Evolutionary conservation across 2,329 filamentous ascomycete species (phyloP), one percentile per base, ranked within the genome.

Genomic region (Fusarium siculi): DNA sequence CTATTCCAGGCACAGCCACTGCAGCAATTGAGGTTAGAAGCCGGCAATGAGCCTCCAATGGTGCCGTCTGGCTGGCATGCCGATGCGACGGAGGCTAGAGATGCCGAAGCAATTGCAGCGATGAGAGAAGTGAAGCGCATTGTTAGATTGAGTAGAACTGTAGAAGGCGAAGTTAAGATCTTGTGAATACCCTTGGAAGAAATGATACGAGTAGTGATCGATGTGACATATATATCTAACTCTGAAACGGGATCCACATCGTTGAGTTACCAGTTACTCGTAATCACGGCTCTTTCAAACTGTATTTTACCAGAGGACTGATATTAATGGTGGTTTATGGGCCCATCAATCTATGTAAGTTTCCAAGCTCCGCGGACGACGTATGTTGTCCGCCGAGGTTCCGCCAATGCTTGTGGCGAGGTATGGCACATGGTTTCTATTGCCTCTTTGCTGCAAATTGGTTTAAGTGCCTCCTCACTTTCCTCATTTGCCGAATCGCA

Each of bases 391-490:
- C n/a, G 34, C 16, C 8, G 16, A 23, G 11, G 8, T 7, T 50
- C 30, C 11, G 18, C 18, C 4, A 8, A 21, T 28, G 25, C 25
- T 18, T 8, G 5, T 9, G 0, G 4, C 5, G 0, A 46, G 11
- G 7, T 8, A 28, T 4, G 43, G 23, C 2, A 15, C 4, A 46
- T 28, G 15, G 15, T 28, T 25, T 28, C 18, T 6, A 25, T 8
- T 16, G 25, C 3, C 5, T 11, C 25, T 30, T 1, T 5, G 4
- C 14, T 6, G 0, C 3, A 19, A n/a, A 9, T 7, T 4, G 14
- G 19, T 4, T n/a, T 47, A 4, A 16, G 4, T 0, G 2, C 25
- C 19, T 6, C 21, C 19, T 2, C 2, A 9, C 15, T 4, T 9
- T 21, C 0, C 8, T 7, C 4, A 44, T 11, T 9, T 28, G 3